A percentile compares a stretch with the other conserved stretches of the same genome.
These are phyloP conservation scores for Blastobotrys peoriensis DNA, from an alignment of 805 yeast species.

Conservation along the genomic window DNA sequence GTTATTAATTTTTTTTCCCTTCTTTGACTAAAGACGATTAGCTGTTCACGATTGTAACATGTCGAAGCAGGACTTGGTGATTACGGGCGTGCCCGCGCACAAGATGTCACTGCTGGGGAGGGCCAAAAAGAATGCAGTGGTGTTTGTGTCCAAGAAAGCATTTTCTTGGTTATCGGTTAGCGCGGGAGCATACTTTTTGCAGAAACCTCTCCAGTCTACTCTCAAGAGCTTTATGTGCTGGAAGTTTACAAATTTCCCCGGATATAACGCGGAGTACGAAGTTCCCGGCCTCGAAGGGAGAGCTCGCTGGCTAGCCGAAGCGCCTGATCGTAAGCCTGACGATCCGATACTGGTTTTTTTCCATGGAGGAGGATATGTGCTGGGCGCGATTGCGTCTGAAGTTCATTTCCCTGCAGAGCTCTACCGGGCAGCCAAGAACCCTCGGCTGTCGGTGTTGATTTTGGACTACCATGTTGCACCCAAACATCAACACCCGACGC, in stretches of 20 bases:
- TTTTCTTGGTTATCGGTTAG: not conserved
- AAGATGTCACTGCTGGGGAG: not conserved
- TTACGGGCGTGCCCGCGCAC: not conserved
- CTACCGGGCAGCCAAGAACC: constrained; percentile 5
- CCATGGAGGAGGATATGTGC: constrained; percentile 18
- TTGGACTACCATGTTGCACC: constrained; percentile 13
- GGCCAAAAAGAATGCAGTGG: not conserved
- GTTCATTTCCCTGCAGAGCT: constrained; percentile 6
- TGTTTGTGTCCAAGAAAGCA: not conserved
- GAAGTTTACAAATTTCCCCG: not conserved
- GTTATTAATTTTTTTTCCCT: no score
- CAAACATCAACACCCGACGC: constrained; percentile 10
- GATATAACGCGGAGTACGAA: not conserved
- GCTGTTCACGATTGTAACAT: no score
- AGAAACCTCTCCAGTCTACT: not conserved
- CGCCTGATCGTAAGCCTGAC: constrained; percentile 10
- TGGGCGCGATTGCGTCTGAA: constrained; percentile 6
- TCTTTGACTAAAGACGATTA: no score
- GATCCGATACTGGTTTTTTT: constrained; percentile 16
- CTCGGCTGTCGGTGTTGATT: constrained; percentile 11
- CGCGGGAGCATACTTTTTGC: not conserved
- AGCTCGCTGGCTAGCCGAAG: constrained; percentile 13
- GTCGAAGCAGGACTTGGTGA: not conserved
- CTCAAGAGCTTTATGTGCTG: not conserved
- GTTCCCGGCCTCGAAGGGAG: not conserved